Evolutionary conservation across 306 rosid genomes (phyloP).

Genomic region (Ziziphus jujuba): DNA sequence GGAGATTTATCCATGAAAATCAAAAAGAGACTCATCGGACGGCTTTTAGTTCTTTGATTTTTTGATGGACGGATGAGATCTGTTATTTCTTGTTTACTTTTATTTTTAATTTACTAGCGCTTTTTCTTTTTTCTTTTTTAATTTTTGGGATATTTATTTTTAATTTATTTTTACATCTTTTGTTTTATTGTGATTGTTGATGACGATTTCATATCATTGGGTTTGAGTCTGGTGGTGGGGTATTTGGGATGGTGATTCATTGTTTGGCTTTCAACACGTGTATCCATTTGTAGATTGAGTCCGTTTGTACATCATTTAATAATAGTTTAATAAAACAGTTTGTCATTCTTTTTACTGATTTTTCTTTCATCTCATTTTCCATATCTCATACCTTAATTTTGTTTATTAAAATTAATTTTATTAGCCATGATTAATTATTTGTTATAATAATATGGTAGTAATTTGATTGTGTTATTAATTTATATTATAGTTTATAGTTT

Average conservation of each 20-base stretch:
- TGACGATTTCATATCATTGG: slow-evolving; percentile 14
- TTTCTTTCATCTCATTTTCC: not conserved
- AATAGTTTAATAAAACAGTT: slow-evolving; percentile 57
- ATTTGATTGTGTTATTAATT: too few species aligned
- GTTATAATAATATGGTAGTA: too few species aligned
- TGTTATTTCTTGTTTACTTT: slow-evolving; percentile 28
- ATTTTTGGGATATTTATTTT: not conserved
- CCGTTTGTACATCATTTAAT: slow-evolving; percentile 52
- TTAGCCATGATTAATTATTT: too few species aligned
- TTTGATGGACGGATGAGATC: slow-evolving; percentile 58
- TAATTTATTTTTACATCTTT: not conserved
- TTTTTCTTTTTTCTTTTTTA: slow-evolving; percentile 5
- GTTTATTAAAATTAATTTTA: not conserved
- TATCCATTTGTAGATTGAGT: slow-evolving; percentile 58
- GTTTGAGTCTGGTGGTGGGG: slow-evolving; percentile 26
- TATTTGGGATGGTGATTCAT: slow-evolving; percentile 47
- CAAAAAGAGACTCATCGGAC: slow-evolving; percentile 30
- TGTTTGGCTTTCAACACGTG: slow-evolving; percentile 48
- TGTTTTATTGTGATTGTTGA: slow-evolving; percentile 16
- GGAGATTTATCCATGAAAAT: slow-evolving; percentile 20
- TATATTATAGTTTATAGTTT: too few species aligned
- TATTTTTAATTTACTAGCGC: slow-evolving; percentile 13
- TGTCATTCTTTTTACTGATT: slow-evolving; percentile 48
- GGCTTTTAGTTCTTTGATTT: slow-evolving; percentile 34
- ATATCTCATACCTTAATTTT: not conserved